Base-by-base conservation (phyloP, 192 early-diverging fungal species). In the Coemansia reversa region DNA sequence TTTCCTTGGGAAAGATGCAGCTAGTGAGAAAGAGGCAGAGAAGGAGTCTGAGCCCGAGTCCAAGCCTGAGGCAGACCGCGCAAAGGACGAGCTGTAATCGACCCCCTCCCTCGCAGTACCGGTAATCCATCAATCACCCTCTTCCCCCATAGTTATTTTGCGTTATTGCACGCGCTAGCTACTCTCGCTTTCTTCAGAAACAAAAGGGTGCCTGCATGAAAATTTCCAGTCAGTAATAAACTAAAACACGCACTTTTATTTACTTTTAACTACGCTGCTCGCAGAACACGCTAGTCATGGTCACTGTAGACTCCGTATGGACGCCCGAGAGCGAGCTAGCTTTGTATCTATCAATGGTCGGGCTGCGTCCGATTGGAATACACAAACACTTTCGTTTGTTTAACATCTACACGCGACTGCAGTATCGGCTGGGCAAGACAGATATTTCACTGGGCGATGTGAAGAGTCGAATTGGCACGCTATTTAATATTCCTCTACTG, bases 71-170 rank as follows among this genome's bases (percentile, higher is more conserved):
- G 69, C 60, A 19, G 74, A 76, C 42, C 78, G 70, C 20, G 54
- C 64, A 54, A 79, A 74, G 66, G 78, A 80, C 55, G 78, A 80
- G 62, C 78, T 80, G 50, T 80, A 80, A 71, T 1, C 33, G 28
- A 14, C 27, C 24, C 33, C 7, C 33, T 35, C 3, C 33, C 33
- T 35, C 33, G 33, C 11, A 35, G 11, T 11, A 67, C 66, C 66
- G 49, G 27, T 27, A 27, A 35, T 35, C 11, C 33, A 35, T 35
- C 33, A 35, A 27, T 27, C 11, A 35, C 33, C 11, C 33, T 35
- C 33, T 35, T 35, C 33, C 33, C 33, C 33, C 33, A 35, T 35
- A 35, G 33, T 35, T 35, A 7, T 35, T 35, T 35, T 35, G 33
- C 33, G 33, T 35, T 35, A 5, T 11, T 35, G 33, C 33, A 35